Evolutionary conservation across 371 early-diverging fungal species (phyloP), one percentile per base, ranked within the genome.

Genomic region (Lichtheimia ornata): DNA sequence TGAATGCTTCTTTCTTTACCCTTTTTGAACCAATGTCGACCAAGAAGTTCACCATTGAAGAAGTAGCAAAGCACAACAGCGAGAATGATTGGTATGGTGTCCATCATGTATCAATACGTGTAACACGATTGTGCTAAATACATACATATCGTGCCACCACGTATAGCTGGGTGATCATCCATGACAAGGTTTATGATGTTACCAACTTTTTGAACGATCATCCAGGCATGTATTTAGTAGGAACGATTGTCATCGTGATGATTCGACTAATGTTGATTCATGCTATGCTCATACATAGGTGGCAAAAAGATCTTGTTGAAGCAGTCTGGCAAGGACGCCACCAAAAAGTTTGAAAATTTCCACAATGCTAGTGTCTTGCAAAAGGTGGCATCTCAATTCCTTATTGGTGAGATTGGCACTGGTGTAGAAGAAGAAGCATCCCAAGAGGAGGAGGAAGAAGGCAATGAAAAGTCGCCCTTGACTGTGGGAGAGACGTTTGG

Each of bases 311-410:
- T 93, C 52, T 70, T 93, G 5, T 59, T 91, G 40, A 91, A 90
- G 72, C 87, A 87, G 28, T 92, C 91, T 35, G 97, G 97, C 40
- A 84, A 71, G 17, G 95, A 97, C 69, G 94, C 94, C 40, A 82
- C 91, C 41, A 92, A 94, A 72, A 89, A 93, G 72, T 96, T 96
- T 71, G 88, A 91, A 56, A 82, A 87, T 49, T 92, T 94, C 71
- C 95, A 96, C 74, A 88, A 88, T 25, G 64, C 65, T 41, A 56
- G 78, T 28, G 79, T 87, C 24, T 74, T 89, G 58, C 79, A 84
- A 67, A 78, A 84, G 58, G 73, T 84, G n/a, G 83, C 82, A 27
- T 68, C 76, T 20, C 71, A 81, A 9, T 75, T 84, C 64, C 78
- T 77, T 63, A 83, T 89, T 43, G 89, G 89, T 49, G 73, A 66